A percentile compares a stretch with the other conserved stretches of the same genome.
Conservation (phyloP, 2,329 filamentous ascomycete genomes). For the Monilinia vaccinii-corymbosi region DNA sequence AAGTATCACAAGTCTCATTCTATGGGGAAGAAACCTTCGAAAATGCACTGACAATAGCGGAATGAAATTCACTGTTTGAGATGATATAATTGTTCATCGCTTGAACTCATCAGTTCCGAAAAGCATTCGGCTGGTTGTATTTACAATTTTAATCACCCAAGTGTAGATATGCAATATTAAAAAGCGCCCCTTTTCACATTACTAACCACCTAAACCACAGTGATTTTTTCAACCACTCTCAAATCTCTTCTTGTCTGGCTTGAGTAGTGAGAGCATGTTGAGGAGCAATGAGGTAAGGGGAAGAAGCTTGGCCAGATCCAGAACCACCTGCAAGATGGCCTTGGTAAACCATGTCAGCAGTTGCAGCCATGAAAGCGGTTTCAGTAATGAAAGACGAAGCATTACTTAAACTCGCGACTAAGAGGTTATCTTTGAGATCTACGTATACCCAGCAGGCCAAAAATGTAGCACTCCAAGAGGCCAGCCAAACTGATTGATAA, state of each 20-base stretch:
- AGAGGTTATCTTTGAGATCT: no score
- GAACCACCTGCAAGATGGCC: constrained; percentile 14
- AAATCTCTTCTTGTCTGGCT: constrained; percentile 41
- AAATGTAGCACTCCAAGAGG: no score
- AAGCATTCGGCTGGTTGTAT: no score
- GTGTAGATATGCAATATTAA: not conserved
- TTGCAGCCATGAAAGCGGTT: constrained; percentile 17
- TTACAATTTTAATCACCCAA: not conserved
- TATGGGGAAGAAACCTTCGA: no score
- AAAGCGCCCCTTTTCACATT: not conserved
- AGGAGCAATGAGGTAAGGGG: constrained; percentile 67
- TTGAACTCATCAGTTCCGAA: not conserved
- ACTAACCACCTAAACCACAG: not conserved
- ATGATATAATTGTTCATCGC: no score
- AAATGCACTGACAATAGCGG: no score
- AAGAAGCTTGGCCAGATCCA: constrained; percentile 44
- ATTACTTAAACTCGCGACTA: no score
- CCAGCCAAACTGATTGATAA: no score
- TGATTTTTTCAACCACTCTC: not conserved
- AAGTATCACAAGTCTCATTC: no score
- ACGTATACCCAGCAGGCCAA: no score
- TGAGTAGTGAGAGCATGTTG: constrained; percentile 58
- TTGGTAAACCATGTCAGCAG: constrained; percentile 4
- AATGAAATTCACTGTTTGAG: no score
- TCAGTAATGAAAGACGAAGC: no score